phyloP scores from a whole-genome alignment of 2,329 filamentous ascomycete species.

The Pseudopithomyces chartarum region DNA sequence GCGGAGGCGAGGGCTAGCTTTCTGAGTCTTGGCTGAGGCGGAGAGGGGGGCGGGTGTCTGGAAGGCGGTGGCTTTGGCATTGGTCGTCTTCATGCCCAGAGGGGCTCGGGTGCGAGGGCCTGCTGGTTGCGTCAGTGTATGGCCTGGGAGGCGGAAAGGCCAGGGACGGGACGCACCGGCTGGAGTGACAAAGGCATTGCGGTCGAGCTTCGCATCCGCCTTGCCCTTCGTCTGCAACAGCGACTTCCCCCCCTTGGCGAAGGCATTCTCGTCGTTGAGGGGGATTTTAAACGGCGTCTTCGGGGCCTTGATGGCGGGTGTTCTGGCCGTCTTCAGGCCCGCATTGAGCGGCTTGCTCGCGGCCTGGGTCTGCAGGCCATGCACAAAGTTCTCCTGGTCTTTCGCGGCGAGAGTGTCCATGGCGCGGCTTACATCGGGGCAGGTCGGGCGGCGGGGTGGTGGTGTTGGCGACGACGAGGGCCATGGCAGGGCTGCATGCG shows the following conservation, averaged over 20 bases:
- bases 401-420: slow-evolving; percentile 74
- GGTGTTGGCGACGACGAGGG: slow-evolving; percentile 17
- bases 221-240: slow-evolving; percentile 60
- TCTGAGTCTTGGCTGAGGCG: slow-evolving; percentile 64
- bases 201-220: slow-evolving; percentile 58
- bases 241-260: slow-evolving; percentile 65
- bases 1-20: slow-evolving; percentile 64
- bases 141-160: not conserved
- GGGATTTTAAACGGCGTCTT: slow-evolving; percentile 83
- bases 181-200: slow-evolving; percentile 76
- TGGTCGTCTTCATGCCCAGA: slow-evolving; percentile 93
- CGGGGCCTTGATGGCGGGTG: slow-evolving; percentile 73
- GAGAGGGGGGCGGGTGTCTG: slow-evolving; percentile 69
- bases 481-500: slow-evolving; percentile 5
- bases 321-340: slow-evolving; percentile 71
- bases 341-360: slow-evolving; percentile 75
- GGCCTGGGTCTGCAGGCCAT: slow-evolving; percentile 72
- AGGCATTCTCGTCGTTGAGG: slow-evolving; percentile 85
- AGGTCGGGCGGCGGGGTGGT: slow-evolving; percentile 21
- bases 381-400: slow-evolving; percentile 87
- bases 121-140: slow-evolving; percentile 35
- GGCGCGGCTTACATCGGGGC: slow-evolving; percentile 38
- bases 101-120: slow-evolving; percentile 75
- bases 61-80: slow-evolving; percentile 76
- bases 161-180: slow-evolving; percentile 62